A percentile compares a stretch with the other conserved stretches of the same genome.
phyloP scores from a whole-genome alignment of 1,284 basidiomycete species.

The Ceratobasidium sp. region DNA sequence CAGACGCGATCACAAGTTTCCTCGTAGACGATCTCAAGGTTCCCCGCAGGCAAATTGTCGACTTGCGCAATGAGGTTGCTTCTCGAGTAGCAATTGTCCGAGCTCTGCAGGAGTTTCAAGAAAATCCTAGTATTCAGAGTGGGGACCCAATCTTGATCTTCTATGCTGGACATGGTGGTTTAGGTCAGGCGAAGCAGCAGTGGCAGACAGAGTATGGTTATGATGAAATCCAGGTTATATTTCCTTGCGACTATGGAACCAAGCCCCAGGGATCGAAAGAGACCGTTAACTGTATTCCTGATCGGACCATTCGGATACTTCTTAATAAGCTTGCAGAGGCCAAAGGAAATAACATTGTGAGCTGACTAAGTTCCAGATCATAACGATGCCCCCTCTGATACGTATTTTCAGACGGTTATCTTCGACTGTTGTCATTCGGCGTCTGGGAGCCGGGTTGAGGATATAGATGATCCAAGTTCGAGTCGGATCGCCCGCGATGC shows the following conservation, averaged over 20 bases:
- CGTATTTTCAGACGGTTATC: conserved; percentile 12
- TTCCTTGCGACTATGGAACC: conserved; percentile 20
- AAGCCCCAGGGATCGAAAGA: neutral
- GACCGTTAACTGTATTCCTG: conserved; percentile 10
- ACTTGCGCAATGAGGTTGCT: neutral
- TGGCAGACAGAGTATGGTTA: neutral
- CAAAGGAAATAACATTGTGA: conserved; percentile 40
- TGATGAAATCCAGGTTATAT: conserved; percentile 35
- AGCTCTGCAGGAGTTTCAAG: neutral
- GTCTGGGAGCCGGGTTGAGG: neutral
- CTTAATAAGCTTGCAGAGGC: conserved; percentile 5
- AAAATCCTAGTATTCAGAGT: conserved; percentile 18
- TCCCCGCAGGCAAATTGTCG: conserved; percentile 6
- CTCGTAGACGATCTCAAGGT: conserved; percentile 14
- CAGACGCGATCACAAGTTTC: conserved; percentile 7
- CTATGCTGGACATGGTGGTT: neutral
- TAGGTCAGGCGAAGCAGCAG: neutral
- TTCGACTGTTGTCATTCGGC: conserved; percentile 30
- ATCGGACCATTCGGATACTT: neutral
- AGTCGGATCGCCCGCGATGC: neutral
- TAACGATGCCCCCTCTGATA: neutral
- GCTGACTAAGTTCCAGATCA: neutral
- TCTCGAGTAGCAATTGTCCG: conserved; percentile 17
- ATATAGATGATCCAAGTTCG: no score
- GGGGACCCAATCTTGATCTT: conserved; percentile 36